phyloP scores from a whole-genome alignment of 331 rosid genomes.

The Saraca asoca region DNA sequence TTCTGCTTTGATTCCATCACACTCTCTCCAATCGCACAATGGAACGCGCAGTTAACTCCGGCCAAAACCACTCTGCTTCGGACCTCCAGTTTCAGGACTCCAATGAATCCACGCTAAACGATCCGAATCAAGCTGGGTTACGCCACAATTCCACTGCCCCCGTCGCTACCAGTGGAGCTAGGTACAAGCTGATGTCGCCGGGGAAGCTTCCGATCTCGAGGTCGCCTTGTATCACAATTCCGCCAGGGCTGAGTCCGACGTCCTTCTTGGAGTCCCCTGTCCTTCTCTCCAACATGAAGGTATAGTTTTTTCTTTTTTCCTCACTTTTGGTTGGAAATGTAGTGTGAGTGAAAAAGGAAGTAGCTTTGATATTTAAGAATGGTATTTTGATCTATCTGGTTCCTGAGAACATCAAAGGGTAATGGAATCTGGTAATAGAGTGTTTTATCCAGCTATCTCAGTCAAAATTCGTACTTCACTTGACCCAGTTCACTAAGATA shows the following conservation, averaged over 20 bases:
- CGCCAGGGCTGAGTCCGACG: constrained; percentile 85
- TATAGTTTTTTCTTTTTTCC: constrained; percentile 33
- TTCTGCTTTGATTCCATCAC: constrained; percentile 27
- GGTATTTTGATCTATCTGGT: constrained; percentile 37
- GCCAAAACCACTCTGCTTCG: constrained; percentile 27
- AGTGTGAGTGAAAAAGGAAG: background rate
- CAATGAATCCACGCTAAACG: constrained; percentile 27
- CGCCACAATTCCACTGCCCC: constrained; percentile 30
- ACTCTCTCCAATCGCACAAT: constrained; percentile 25
- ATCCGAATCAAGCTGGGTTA: constrained; percentile 47
- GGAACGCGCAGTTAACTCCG: constrained; percentile 46
- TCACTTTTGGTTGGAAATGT: constrained; percentile 5
- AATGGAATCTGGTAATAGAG: constrained; percentile 4
- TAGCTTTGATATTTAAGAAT: background rate
- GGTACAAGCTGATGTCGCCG: constrained; percentile 88
- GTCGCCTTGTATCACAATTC: constrained; percentile 76
- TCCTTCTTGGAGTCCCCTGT: constrained; percentile 90
- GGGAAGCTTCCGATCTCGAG: constrained; percentile 98
- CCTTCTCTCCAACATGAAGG: constrained; percentile 88
- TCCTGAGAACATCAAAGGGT: constrained; percentile 31
- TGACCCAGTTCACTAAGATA: constrained; percentile 25
- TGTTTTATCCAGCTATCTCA: constrained; percentile 18
- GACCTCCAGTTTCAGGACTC: constrained; percentile 29
- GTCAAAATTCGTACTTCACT: constrained; percentile 32
- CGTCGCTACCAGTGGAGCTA: constrained; percentile 40